Conservation (phyloP, 331 rosid genomes). For the Arachis monticola region DNA sequence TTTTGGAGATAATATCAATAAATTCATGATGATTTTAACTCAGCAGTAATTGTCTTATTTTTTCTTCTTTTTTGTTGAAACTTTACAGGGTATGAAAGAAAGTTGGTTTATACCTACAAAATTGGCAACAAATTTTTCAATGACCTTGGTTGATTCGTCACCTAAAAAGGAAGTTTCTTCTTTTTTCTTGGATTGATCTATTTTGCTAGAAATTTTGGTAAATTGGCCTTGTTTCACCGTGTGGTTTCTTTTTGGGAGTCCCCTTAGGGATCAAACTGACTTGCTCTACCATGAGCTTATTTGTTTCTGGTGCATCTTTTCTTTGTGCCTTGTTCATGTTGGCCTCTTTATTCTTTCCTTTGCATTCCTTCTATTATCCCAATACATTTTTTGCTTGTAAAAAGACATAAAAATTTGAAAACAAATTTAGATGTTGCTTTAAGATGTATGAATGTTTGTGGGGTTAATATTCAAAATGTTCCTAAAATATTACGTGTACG, state of each 20-base stretch:
- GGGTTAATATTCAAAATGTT: no score
- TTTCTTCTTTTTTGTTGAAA: slow-evolving; percentile 22
- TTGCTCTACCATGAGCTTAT: no score
- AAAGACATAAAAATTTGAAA: slow-evolving; percentile 17
- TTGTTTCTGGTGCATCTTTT: no score
- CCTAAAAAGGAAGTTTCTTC: slow-evolving; percentile 70
- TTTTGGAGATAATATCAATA: slow-evolving; percentile 34
- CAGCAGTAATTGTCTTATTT: background rate
- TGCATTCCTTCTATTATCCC: slow-evolving; percentile 25
- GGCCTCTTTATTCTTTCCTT: slow-evolving; percentile 9
- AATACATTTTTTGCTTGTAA: slow-evolving; percentile 10
- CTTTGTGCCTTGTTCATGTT: background rate
- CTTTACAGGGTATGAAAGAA: slow-evolving; percentile 82
- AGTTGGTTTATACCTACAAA: slow-evolving; percentile 95
- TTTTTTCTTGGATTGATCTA: slow-evolving; percentile 8
- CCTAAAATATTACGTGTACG: no score
- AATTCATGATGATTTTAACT: slow-evolving; percentile 4
- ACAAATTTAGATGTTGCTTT: slow-evolving; percentile 28
- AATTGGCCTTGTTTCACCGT: slow-evolving; percentile 27
- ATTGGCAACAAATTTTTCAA: slow-evolving; percentile 91
- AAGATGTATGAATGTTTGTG: background rate
- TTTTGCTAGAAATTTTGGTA: slow-evolving; percentile 21
- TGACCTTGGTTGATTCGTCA: slow-evolving; percentile 85
- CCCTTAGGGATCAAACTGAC: no score
- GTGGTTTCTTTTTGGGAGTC: background rate